Conservation (phyloP, 106 monocot genomes). For the Acorus gramineus region DNA sequence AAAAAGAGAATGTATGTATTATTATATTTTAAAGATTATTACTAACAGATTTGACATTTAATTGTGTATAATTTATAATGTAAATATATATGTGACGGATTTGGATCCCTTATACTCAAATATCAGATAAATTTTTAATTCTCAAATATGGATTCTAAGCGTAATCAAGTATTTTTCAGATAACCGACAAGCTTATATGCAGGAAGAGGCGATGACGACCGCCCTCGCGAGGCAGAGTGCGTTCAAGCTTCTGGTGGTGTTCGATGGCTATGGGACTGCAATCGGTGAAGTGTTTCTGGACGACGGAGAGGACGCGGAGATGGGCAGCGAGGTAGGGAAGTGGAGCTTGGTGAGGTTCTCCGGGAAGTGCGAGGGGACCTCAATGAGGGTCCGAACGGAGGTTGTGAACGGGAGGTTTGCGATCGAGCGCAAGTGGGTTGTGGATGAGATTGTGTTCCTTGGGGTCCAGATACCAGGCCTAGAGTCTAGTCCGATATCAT, state of each 20-base stretch:
- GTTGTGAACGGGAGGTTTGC: conserved; percentile 31
- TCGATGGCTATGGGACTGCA: conserved; percentile 16
- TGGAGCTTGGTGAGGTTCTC: conserved; percentile 40
- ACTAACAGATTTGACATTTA: too few species aligned
- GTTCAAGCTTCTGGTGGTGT: conserved; percentile 38
- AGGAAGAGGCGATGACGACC: conserved; percentile 25
- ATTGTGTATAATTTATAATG: too few species aligned
- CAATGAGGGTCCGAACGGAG: conserved; percentile 9
- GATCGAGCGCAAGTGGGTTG: conserved; percentile 7
- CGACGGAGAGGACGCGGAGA: conserved; percentile 36
- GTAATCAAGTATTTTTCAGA: too few species aligned
- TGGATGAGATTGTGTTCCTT: conserved; percentile 23
- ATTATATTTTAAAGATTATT: too few species aligned
- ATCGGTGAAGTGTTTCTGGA: conserved; percentile 36
- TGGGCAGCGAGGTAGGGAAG: conserved; percentile 18
- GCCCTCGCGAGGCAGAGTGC: conserved; percentile 7
- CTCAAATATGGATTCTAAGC: too few species aligned
- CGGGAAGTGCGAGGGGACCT: conserved; percentile 6
- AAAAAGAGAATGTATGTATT: too few species aligned
- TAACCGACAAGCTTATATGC: not conserved
- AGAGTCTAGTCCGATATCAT: not conserved
- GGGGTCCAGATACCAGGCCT: not conserved
- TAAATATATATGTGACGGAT: too few species aligned
- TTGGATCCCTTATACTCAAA: too few species aligned
- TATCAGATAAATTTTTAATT: too few species aligned